Evolutionary conservation across 73 alveolate species (phyloP).

Genomic region (Paramecium bursaria): DNA sequence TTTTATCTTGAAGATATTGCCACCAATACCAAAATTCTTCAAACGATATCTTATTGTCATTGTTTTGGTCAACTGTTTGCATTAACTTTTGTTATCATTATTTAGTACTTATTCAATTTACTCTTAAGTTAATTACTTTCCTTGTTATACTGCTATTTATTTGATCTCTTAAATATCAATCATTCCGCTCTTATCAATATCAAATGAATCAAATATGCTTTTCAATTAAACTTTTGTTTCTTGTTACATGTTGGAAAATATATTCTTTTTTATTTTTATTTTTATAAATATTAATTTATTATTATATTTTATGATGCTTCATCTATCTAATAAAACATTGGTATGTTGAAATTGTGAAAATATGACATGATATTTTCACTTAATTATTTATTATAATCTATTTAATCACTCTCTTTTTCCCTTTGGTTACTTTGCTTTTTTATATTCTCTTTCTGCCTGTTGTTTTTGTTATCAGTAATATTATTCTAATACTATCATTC

Average conservation of each 20-base stretch:
- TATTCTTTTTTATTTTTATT: too few relatives aligned
- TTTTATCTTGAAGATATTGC: background rate
- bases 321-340: too few relatives aligned
- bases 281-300: too few relatives aligned
- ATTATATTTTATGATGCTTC: too few relatives aligned
- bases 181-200: slow-evolving; percentile 36
- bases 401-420: too few relatives aligned
- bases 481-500: slow-evolving; percentile 41
- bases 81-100: background rate
- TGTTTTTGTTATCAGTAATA: slow-evolving; percentile 4
- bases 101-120: slow-evolving; percentile 11
- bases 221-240: too few relatives aligned
- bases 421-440: too few relatives aligned
- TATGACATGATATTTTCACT: too few relatives aligned
- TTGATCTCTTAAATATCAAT: slow-evolving; percentile 17
- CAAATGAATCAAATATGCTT: slow-evolving; percentile 30
- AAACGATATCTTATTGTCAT: slow-evolving; percentile 24
- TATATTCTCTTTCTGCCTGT: too few relatives aligned
- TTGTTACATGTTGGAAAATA: too few relatives aligned
- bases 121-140: slow-evolving; percentile 2
- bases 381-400: too few relatives aligned
- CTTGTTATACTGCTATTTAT: slow-evolving; percentile 10
- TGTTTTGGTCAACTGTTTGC: slow-evolving; percentile 22
- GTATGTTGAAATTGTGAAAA: too few relatives aligned
- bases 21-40: slow-evolving; percentile 61